Conservation (phyloP, 2,329 filamentous ascomycete species). For the Sclerotinia nivalis region DNA sequence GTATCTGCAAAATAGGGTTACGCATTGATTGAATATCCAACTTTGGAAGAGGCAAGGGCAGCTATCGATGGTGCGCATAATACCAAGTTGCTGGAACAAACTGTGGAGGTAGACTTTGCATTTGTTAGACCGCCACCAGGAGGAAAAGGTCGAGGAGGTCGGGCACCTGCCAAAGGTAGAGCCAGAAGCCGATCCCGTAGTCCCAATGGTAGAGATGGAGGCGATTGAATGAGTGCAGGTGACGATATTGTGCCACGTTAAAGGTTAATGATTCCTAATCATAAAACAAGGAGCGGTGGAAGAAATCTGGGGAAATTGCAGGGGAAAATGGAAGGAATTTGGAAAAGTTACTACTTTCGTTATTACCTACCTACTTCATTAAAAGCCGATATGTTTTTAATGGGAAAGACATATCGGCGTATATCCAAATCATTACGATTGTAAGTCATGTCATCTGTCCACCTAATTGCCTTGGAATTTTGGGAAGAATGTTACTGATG, state of each 20-base stretch:
- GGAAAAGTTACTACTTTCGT: neutral
- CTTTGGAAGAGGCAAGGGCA: slow-evolving; percentile 74
- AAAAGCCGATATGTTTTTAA: slow-evolving; percentile 23
- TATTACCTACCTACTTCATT: neutral
- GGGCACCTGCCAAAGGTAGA: slow-evolving; percentile 39
- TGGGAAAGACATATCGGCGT: slow-evolving; percentile 24
- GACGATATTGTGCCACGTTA: slow-evolving; percentile 12
- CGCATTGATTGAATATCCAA: slow-evolving; percentile 81
- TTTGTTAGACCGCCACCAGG: slow-evolving; percentile 76
- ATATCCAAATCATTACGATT: slow-evolving; percentile 16
- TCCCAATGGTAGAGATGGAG: slow-evolving; percentile 37
- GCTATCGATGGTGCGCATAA: slow-evolving; percentile 79
- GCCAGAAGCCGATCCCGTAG: slow-evolving; percentile 41
- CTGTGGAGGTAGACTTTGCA: slow-evolving; percentile 77
- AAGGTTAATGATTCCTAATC: slow-evolving; percentile 16
- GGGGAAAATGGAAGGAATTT: neutral
- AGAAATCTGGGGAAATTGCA: slow-evolving; percentile 1
- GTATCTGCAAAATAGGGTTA: slow-evolving; percentile 61
- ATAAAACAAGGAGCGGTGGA: neutral
- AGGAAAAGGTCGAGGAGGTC: slow-evolving; percentile 48
- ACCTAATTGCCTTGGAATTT: neutral
- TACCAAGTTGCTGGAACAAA: slow-evolving; percentile 78
- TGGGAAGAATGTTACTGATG: slow-evolving; percentile 3
- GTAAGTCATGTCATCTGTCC: slow-evolving; percentile 13
- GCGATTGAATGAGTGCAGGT: slow-evolving; percentile 31